Percentiles rank a stretch among this genome's conserved stretches.
These are phyloP conservation scores for Rubroshorea leprosula DNA, from an alignment of 345 rosid species.

Conservation along the genomic window DNA sequence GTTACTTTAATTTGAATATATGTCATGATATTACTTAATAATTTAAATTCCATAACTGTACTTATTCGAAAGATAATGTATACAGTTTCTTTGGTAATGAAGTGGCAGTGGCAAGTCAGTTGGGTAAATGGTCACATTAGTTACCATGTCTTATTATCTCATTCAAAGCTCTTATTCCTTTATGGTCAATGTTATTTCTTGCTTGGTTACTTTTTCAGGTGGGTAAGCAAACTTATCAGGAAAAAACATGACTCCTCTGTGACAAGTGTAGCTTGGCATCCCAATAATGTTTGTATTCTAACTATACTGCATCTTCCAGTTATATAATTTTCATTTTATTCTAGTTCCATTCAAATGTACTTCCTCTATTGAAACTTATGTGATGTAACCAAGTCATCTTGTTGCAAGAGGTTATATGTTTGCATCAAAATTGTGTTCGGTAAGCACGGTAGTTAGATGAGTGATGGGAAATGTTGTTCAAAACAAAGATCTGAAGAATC, in stretches of 20 bases:
- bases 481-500: no score
- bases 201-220: constrained; percentile 47
- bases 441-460: constrained; percentile 1
- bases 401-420: not conserved
- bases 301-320: not conserved
- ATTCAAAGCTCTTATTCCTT: not conserved
- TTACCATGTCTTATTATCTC: not conserved
- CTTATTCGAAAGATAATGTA: not conserved
- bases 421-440: not conserved
- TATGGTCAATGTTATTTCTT: constrained; percentile 16
- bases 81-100: not conserved
- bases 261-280: constrained; percentile 97
- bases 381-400: not conserved
- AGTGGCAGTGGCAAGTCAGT: not conserved
- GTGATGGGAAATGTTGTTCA: not conserved
- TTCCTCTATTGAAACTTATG: not conserved
- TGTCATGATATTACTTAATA: no score
- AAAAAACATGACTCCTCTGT: constrained; percentile 89
- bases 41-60: no score
- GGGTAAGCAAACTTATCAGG: constrained; percentile 98
- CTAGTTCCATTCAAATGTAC: not conserved
- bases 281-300: constrained; percentile 68
- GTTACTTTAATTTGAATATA: not conserved
- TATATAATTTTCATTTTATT: constrained; percentile 4
- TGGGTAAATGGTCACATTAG: not conserved